Conservation (phyloP, 768 basidiomycete genomes). For the Amanita pseudoporphyria region DNA sequence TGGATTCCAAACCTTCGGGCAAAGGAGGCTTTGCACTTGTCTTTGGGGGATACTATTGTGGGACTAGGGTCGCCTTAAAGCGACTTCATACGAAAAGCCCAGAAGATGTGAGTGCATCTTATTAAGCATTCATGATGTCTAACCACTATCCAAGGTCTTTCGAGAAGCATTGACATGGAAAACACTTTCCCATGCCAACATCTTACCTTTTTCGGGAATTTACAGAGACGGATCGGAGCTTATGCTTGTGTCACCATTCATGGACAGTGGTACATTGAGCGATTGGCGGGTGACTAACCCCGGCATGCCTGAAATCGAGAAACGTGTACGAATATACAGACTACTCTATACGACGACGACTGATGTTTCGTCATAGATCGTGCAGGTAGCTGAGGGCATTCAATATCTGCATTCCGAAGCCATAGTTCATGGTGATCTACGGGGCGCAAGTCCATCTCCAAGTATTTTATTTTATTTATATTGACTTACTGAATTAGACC, state of each 20-base stretch:
- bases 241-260: conserved; percentile 1
- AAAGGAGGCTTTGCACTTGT: not conserved
- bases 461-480: no score
- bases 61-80: not conserved
- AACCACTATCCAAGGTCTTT: not conserved
- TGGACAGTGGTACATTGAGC: conserved; percentile 1
- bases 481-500: not conserved
- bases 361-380: not conserved
- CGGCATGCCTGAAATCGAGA: not conserved
- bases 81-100: not conserved
- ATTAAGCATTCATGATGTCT: no score
- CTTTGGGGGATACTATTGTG: not conserved
- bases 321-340: not conserved
- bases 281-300: not conserved
- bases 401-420: conserved; percentile 4
- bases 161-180: conserved; percentile 2
- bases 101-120: not conserved
- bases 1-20: not conserved
- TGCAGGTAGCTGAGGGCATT: conserved; percentile 1
- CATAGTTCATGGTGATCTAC: conserved; percentile 1
- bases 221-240: not conserved
- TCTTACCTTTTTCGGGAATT: not conserved
- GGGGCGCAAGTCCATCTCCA: not conserved
- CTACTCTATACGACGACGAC: not conserved
- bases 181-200: conserved; percentile 1